Evolutionary conservation across 1,139 yeast species (phyloP).

Genomic region (Pichia sp.): DNA sequence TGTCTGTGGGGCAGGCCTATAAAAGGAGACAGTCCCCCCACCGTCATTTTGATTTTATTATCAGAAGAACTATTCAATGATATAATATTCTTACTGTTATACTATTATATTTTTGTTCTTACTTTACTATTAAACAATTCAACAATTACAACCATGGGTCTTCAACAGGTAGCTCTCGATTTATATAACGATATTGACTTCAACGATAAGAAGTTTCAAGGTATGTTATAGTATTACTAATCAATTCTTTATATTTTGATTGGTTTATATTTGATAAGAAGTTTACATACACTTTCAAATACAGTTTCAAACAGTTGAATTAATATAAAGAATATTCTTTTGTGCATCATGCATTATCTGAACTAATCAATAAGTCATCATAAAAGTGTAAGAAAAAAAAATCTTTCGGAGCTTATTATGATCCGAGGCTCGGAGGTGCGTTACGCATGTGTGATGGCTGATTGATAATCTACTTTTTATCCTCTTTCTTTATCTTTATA

Average conservation of each 20-base stretch:
- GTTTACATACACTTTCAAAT: too few relatives aligned
- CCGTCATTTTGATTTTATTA: too few relatives aligned
- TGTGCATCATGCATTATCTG: too few relatives aligned
- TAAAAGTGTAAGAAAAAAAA: too few relatives aligned
- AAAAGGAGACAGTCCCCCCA: too few relatives aligned
- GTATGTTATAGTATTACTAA: slow-evolving; percentile 13
- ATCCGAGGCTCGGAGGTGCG: not conserved
- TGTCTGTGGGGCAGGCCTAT: too few relatives aligned
- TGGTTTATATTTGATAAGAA: not conserved
- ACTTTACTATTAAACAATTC: not conserved
- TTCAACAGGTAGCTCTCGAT: slow-evolving; percentile 17
- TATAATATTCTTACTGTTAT: not conserved
- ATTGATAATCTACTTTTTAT: not conserved
- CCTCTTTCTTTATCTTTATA: slow-evolving; percentile 11
- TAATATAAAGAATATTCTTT: slow-evolving; percentile 19
- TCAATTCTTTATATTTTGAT: not conserved
- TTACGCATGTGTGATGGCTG: slow-evolving; percentile 20
- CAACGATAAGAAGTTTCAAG: slow-evolving; percentile 26
- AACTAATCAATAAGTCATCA: too few relatives aligned
- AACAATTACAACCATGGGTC: slow-evolving; percentile 6
- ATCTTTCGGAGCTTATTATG: too few relatives aligned
- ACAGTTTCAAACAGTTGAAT: too few relatives aligned
- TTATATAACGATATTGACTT: slow-evolving; percentile 26
- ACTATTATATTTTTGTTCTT: not conserved
- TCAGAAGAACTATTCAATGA: too few relatives aligned